These are phyloP conservation scores for Tulasnella sp. DNA, from an alignment of 768 basidiomycete species.

Conservation along the genomic window DNA sequence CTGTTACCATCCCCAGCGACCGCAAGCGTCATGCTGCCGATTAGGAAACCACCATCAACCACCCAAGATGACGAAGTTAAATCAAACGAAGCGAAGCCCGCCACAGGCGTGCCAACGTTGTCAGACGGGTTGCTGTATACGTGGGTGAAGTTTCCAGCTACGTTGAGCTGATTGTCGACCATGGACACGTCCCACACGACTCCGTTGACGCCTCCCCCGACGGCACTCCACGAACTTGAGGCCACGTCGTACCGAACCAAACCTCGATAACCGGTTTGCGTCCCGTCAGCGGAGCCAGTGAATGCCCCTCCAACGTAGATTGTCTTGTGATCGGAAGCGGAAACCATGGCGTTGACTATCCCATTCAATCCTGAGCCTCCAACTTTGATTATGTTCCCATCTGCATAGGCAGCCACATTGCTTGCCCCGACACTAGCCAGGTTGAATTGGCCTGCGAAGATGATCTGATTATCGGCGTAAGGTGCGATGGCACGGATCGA, in stretches of 20 bases:
- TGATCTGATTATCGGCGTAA: slow-evolving; percentile 61
- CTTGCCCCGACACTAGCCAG: slow-evolving; percentile 46
- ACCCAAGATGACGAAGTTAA: slow-evolving; percentile 58
- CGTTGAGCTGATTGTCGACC: slow-evolving; percentile 50
- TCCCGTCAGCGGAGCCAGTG: slow-evolving; percentile 56
- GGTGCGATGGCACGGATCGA: slow-evolving; percentile 51
- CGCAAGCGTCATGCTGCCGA: slow-evolving; percentile 66
- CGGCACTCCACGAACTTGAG: slow-evolving; percentile 59
- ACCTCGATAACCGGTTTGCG: slow-evolving; percentile 52
- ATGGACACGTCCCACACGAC: slow-evolving; percentile 59
- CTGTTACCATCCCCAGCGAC: slow-evolving; percentile 51
- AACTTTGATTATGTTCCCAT: slow-evolving; percentile 51
- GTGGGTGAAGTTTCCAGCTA: slow-evolving; percentile 74
- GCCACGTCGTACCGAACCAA: slow-evolving; percentile 69
- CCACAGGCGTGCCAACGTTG: slow-evolving; percentile 38
- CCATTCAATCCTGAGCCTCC: slow-evolving; percentile 74
- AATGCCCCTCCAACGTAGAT: slow-evolving; percentile 90
- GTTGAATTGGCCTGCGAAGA: slow-evolving; percentile 73
- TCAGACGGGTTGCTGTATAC: slow-evolving; percentile 38
- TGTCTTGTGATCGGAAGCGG: slow-evolving; percentile 48
- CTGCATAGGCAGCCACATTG: slow-evolving; percentile 71
- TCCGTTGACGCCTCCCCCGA: slow-evolving; percentile 75
- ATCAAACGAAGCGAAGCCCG: slow-evolving; percentile 78
- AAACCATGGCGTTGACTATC: slow-evolving; percentile 60
- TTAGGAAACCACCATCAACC: slow-evolving; percentile 67